These are phyloP conservation scores for Pleurotus cornucopiae DNA, from an alignment of 768 basidiomycete species.

Conservation along the genomic window DNA sequence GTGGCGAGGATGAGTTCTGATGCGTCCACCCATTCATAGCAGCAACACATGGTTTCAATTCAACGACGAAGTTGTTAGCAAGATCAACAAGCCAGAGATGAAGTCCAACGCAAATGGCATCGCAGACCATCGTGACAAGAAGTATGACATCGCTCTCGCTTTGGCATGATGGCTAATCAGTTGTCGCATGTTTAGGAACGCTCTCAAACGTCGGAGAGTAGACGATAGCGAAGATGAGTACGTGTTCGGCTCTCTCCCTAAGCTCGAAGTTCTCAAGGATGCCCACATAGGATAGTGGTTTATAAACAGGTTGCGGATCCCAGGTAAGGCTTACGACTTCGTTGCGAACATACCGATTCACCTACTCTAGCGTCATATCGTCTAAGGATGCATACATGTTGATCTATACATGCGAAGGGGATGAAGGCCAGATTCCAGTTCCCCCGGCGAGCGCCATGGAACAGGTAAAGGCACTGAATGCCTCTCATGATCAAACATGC, in stretches of 20 bases:
- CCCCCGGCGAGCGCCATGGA: constrained; percentile 56
- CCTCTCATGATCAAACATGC: constrained; percentile 49
- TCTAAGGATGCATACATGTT: constrained; percentile 96
- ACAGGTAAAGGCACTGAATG: constrained; percentile 53
- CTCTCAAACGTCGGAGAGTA: constrained; percentile 49
- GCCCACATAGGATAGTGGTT: too few relatives aligned
- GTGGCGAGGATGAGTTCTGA: not conserved
- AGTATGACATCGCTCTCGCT: constrained; percentile 7
- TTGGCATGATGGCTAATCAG: constrained; percentile 1
- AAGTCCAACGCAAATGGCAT: constrained; percentile 26
- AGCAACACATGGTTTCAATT: constrained; percentile 82
- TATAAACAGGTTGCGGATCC: not conserved
- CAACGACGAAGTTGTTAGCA: constrained; percentile 83
- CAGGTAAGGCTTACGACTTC: not conserved
- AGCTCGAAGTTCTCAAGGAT: too few relatives aligned
- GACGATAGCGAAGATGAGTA: constrained; percentile 58
- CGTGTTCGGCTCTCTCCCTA: not conserved
- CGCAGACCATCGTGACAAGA: constrained; percentile 18
- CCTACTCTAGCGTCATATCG: constrained; percentile 40
- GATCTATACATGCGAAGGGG: constrained; percentile 63
- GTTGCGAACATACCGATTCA: constrained; percentile 9
- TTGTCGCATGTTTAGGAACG: constrained; percentile 18
- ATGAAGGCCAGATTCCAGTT: constrained; percentile 19
- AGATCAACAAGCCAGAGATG: constrained; percentile 51
- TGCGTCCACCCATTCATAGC: constrained; percentile 27